phyloP scores from a whole-genome alignment of 805 yeast species.

The Saturnispora bothae region DNA sequence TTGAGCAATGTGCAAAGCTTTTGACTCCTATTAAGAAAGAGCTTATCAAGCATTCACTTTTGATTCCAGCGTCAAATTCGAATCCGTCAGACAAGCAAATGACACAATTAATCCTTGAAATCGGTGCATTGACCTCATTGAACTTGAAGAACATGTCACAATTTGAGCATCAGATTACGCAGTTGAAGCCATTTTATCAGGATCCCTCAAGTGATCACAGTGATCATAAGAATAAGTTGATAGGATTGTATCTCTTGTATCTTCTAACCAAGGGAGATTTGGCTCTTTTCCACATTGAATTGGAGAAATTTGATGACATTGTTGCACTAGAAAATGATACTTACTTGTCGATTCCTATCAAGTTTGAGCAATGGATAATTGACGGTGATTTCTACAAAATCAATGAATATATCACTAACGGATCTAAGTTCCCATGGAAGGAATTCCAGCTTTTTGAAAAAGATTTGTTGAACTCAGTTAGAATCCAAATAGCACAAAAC shows the following conservation, averaged over 20 bases:
- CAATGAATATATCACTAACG: slow-evolving; percentile 49
- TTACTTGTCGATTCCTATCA: slow-evolving; percentile 73
- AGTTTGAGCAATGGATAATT: slow-evolving; percentile 86
- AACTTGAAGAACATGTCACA: slow-evolving; percentile 47
- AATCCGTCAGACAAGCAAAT: slow-evolving; percentile 60
- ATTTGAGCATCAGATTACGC: slow-evolving; percentile 66
- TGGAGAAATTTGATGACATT: slow-evolving; percentile 55
- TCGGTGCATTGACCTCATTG: slow-evolving; percentile 76
- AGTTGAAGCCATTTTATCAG: slow-evolving; percentile 69
- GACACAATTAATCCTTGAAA: slow-evolving; percentile 74
- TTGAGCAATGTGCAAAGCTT: slow-evolving; percentile 46
- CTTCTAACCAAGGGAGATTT: slow-evolving; percentile 75
- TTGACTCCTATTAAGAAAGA: slow-evolving; percentile 70
- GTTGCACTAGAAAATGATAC: slow-evolving; percentile 54
- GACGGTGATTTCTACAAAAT: slow-evolving; percentile 94
- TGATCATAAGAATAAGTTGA: slow-evolving; percentile 58
- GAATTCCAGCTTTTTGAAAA: slow-evolving; percentile 75
- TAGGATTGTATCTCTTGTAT: slow-evolving; percentile 66
- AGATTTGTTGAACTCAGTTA: slow-evolving; percentile 65
- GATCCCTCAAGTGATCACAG: slow-evolving; percentile 26
- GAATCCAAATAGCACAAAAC: slow-evolving; percentile 77
- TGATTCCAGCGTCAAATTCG: slow-evolving; percentile 48
- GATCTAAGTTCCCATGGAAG: slow-evolving; percentile 51
- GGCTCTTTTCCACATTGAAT: slow-evolving; percentile 81
- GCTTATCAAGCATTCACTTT: slow-evolving; percentile 63